Evolutionary conservation across 495 filamentous ascomycete genomes (phyloP), one percentile per base, ranked within the genome.

Genomic region (Evansstolkia leycettana): DNA sequence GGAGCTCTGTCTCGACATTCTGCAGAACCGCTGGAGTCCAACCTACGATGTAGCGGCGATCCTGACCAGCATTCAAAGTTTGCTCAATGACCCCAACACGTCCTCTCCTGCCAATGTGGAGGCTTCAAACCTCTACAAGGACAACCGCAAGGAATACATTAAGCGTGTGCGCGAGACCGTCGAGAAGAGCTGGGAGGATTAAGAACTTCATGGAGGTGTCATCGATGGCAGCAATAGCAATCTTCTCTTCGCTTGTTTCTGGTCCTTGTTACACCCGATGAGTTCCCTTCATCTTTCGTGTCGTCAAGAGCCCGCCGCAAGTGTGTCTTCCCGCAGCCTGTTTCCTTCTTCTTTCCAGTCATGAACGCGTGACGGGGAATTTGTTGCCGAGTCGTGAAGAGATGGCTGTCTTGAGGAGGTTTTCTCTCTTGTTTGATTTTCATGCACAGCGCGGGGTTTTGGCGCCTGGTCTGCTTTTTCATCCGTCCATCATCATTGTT

Each of bases 111-210:
- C 90, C 33, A 98, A 98, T 48, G 92, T 96, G 40, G 90, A 98
- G 62, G 92, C 92, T 12, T 94, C 86, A 13, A 98, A 95, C 57
- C 75, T 98, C 1, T 98, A 94, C 72, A 96, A 96, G 52, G 90
- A 98, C 50, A 96, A 96, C 54, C 75, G 88, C 41, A 80, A 86
- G 49, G 90, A 98, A 56, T 98, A 98, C 49, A 79, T 78, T 9
- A 98, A 98, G 65, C 73, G 89, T 14, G 90, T 98, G 13, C 70
- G 84, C 28, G 90, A 96, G 62, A 94, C 89, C 0, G 92, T 98
- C 12, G 92, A 98, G 71, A 95, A 94, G 70, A 95, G 88, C 62
- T 96, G 90, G 90, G 89, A 96, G 34, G 89, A 90, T 44, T 89
- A 67, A 36, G 13, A 5, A 2, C 12, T 9, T 4, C 9, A 9